Conservation (phyloP, 2,329 filamentous ascomycete genomes). For the Cercospora zeina region DNA sequence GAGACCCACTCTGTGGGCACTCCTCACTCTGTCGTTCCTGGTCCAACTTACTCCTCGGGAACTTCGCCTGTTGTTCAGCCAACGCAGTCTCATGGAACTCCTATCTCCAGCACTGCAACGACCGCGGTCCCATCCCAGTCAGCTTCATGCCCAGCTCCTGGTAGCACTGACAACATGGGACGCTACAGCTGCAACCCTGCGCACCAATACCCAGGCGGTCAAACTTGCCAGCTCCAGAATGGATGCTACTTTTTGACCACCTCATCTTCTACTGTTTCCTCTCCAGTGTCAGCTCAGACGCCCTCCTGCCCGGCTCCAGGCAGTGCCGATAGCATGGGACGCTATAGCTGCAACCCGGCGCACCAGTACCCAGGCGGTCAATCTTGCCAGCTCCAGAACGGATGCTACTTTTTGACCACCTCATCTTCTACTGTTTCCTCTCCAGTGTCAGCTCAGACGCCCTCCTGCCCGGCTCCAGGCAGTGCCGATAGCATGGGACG, state of each 20-base stretch:
- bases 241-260: constrained; percentile 14
- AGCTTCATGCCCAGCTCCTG: constrained; percentile 10
- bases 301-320: constrained; percentile 10
- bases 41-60: background rate
- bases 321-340: constrained; percentile 6
- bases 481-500: constrained; percentile 6
- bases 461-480: constrained; percentile 11
- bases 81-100: background rate
- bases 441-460: constrained; percentile 7
- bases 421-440: background rate
- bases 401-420: constrained; percentile 12
- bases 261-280: background rate
- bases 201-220: constrained; percentile 12
- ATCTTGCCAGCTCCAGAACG: constrained; percentile 5
- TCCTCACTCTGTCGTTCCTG: background rate
- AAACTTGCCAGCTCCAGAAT: constrained; percentile 7
- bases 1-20: background rate
- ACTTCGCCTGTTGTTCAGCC: background rate
- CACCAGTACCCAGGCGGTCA: constrained; percentile 15
- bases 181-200: constrained; percentile 19
- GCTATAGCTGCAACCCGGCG: constrained; percentile 17
- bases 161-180: constrained; percentile 6
- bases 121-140: constrained; percentile 5
- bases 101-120: background rate
- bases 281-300: constrained; percentile 8